These are phyloP conservation scores for Ceratocystis alfenasii DNA, from an alignment of 2,329 filamentous ascomycete genomes.

Conservation along the genomic window DNA sequence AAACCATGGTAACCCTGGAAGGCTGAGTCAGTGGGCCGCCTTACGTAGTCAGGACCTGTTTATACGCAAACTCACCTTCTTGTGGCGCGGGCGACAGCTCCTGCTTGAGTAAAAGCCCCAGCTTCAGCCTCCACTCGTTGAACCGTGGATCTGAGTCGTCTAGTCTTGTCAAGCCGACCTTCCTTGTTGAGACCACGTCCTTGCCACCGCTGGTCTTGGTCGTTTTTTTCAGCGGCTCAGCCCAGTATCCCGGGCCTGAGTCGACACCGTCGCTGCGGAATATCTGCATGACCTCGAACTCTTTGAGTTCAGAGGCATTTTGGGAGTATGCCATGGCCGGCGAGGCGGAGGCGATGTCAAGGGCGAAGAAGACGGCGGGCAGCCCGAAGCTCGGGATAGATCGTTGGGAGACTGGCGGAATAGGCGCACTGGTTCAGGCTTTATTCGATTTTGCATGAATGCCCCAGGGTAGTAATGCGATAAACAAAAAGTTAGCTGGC, in stretches of 20 bases:
- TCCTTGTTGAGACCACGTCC: slow-evolving; percentile 27
- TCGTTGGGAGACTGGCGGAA: not conserved
- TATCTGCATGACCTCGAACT: slow-evolving; percentile 34
- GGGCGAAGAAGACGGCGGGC: not conserved
- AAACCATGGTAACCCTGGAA: slow-evolving; percentile 33
- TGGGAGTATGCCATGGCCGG: not conserved
- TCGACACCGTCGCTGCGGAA: slow-evolving; percentile 38
- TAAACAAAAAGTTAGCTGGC: no score
- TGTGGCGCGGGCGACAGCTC: slow-evolving; percentile 34
- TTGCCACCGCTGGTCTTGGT: slow-evolving; percentile 18
- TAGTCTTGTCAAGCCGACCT: slow-evolving; percentile 33
- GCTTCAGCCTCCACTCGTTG: slow-evolving; percentile 36
- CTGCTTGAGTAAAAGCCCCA: slow-evolving; percentile 37
- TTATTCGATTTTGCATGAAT: no score
- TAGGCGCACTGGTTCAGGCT: not conserved
- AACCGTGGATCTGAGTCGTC: slow-evolving; percentile 35
- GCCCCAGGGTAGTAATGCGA: no score
- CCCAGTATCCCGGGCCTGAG: slow-evolving; percentile 37
- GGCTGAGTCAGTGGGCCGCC: not conserved
- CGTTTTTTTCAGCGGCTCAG: slow-evolving; percentile 26
- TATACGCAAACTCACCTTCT: slow-evolving; percentile 26
- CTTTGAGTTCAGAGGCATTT: slow-evolving; percentile 14
- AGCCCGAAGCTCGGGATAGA: not conserved
- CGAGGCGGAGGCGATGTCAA: not conserved
- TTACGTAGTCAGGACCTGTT: not conserved